A percentile compares a stretch with the other conserved stretches of the same genome.
These are phyloP conservation scores for Penicillium sp. DNA, from an alignment of 2,329 filamentous ascomycete genomes.

Conservation along the genomic window DNA sequence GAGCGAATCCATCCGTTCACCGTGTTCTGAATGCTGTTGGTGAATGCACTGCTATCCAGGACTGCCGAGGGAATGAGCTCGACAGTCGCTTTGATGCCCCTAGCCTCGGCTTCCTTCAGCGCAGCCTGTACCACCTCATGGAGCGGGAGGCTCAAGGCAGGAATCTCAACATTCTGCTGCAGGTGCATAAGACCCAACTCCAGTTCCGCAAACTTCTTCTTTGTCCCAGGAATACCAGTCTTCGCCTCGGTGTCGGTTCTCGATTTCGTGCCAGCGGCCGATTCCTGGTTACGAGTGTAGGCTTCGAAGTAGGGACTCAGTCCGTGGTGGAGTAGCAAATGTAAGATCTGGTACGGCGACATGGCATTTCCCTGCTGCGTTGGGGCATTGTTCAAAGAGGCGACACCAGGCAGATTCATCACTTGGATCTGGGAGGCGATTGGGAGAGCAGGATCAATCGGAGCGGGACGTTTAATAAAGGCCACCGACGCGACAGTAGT, in stretches of 20 bases:
- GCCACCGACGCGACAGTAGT: slow-evolving; percentile 85
- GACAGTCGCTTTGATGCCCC: slow-evolving; percentile 71
- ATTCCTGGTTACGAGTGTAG: slow-evolving; percentile 82
- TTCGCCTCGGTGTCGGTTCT: slow-evolving; percentile 87
- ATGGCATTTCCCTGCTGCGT: slow-evolving; percentile 73
- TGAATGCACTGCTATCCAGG: slow-evolving; percentile 87
- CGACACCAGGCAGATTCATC: slow-evolving; percentile 85
- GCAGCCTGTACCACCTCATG: slow-evolving; percentile 87
- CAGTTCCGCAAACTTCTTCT: slow-evolving; percentile 94
- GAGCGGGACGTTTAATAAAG: slow-evolving; percentile 85
- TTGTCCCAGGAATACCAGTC: slow-evolving; percentile 94
- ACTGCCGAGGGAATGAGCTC: slow-evolving; percentile 79
- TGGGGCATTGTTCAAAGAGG: slow-evolving; percentile 69
- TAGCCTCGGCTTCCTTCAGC: slow-evolving; percentile 75
- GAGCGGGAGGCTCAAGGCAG: slow-evolving; percentile 83
- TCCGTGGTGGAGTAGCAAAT: slow-evolving; percentile 88
- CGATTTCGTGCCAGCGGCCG: slow-evolving; percentile 68
- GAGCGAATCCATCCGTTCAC: slow-evolving; percentile 99
- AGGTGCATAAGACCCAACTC: slow-evolving; percentile 88
- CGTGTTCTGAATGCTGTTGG: slow-evolving; percentile 90
- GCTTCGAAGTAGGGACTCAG: slow-evolving; percentile 97
- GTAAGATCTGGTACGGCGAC: slow-evolving; percentile 89
- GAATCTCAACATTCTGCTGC: slow-evolving; percentile 98
- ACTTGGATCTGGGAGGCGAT: slow-evolving; percentile 90
- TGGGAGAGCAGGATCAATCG: slow-evolving; percentile 81